Base-by-base conservation (phyloP, 228 moss, liverwort and hornwort species). In the Sphagnum fallax region DNA sequence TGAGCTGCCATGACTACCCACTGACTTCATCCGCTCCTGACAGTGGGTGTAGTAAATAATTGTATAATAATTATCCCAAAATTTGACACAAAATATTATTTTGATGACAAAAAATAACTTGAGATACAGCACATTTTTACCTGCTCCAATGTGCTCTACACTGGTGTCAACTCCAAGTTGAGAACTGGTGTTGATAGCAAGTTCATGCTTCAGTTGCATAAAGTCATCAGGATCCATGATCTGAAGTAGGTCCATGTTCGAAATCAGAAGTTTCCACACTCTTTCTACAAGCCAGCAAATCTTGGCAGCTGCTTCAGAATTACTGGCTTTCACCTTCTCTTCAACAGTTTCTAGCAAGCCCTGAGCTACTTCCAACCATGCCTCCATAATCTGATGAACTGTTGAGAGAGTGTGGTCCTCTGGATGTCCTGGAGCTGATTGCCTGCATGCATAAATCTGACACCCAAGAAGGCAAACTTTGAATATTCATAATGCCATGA, bases 141-240 rank as follows among this genome's bases (percentile, higher is more conserved):
- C 86, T 86, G 79, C 82, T 8, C 77, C 86, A 49, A 86, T 86
- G 67, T 82, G 80, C 69, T 80, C 71, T 4, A 77, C 73, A 75
- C 77, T 82, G 47, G 69, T 64, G 14, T 77, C 77, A 49, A 75
- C 67, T 5, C 77, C 79, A 60, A 77, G 76, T 66, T 77, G 82
- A 15, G 82, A 82, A 55, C 55, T 55, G 55, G 55, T 8, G 12
- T 74, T 66, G 18, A 90, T 80, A 8, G 83, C 88, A n/a, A 93
- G 81, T 50, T 80, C 87, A 69, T 91, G 85, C 77, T 79, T 93
- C 69, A 93, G 76, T 60, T 85, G 83, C 91, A 89, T 89, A 62
- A 93, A 93, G 48, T 93, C 93, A 16, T 91, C 89, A 48, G 93
- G 93, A 70, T 93, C 93, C 91, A 93, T 90, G 48, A 93, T 82